Percentiles rank a stretch among this genome's conserved stretches.
Conservation (phyloP, 2,329 filamentous ascomycete genomes). For the Alternaria consortialis region DNA sequence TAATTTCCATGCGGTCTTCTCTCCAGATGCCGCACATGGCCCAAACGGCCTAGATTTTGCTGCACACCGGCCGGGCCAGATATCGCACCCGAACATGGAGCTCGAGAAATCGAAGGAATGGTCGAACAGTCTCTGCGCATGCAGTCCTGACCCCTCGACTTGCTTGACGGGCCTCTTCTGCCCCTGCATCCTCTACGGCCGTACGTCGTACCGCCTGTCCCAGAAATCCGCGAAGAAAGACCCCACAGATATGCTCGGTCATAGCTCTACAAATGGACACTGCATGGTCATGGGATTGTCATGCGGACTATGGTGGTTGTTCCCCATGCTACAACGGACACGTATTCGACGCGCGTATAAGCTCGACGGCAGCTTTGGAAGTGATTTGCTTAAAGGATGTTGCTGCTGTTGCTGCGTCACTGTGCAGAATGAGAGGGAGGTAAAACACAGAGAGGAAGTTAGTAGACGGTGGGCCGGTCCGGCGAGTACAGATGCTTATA, state of each 20-base stretch:
- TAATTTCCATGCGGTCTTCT: conserved; percentile 46
- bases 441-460: conserved; percentile 55
- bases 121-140: conserved; percentile 47
- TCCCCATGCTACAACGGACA: conserved; percentile 50
- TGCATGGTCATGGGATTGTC: conserved; percentile 51
- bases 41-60: conserved; percentile 50
- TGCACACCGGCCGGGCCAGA: conserved; percentile 52
- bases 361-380: conserved; percentile 48
- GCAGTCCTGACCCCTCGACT: conserved; percentile 47
- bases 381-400: conserved; percentile 48
- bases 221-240: conserved; percentile 51
- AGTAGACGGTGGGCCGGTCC: conserved; percentile 50
- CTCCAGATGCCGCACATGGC: conserved; percentile 48
- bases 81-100: conserved; percentile 55
- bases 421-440: conserved; percentile 58
- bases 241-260: conserved; percentile 52
- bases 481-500: conserved; percentile 46
- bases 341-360: conserved; percentile 56
- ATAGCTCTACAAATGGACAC: conserved; percentile 49
- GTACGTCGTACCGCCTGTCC: conserved; percentile 55
- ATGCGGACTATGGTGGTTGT: conserved; percentile 51
- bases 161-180: conserved; percentile 53
- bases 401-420: conserved; percentile 56
- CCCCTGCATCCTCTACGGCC: conserved; percentile 56
- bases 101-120: conserved; percentile 35